phyloP scores from a whole-genome alignment of 805 yeast genomes.

The Kluyveromyces wickerhamii region DNA sequence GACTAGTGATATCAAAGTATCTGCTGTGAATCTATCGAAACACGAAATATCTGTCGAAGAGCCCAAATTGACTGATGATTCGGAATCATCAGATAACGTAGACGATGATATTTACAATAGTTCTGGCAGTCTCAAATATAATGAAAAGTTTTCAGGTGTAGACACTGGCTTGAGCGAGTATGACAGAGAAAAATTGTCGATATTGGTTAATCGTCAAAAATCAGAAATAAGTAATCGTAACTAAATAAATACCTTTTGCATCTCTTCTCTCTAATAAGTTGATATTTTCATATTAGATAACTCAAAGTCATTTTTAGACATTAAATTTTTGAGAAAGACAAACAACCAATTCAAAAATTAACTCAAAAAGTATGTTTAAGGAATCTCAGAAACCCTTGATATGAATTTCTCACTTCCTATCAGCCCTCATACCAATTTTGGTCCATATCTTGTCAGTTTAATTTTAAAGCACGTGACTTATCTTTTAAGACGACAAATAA shows the following conservation, averaged over 20 bases:
- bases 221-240: background rate
- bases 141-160: background rate
- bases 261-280: too few species aligned
- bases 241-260: background rate
- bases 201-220: conserved; percentile 8
- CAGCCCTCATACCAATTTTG: too few species aligned
- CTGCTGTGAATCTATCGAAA: background rate
- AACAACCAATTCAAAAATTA: too few species aligned
- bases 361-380: too few species aligned
- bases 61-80: background rate
- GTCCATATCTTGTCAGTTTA: too few species aligned
- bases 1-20: background rate
- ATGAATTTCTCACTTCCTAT: too few species aligned
- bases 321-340: too few species aligned
- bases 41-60: background rate
- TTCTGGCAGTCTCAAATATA: conserved; percentile 11
- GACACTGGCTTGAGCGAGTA: conserved; percentile 22
- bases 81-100: background rate
- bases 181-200: conserved; percentile 31
- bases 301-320: too few species aligned
- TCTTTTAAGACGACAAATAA: background rate
- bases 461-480: background rate
- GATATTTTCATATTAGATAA: too few species aligned
- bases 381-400: too few species aligned
- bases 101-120: background rate